Percentiles rank a stretch among this genome's conserved stretches.
Evolutionary conservation across 164 flowering plant genomes (phyloP).

Genomic region (Vitis amurensis): DNA sequence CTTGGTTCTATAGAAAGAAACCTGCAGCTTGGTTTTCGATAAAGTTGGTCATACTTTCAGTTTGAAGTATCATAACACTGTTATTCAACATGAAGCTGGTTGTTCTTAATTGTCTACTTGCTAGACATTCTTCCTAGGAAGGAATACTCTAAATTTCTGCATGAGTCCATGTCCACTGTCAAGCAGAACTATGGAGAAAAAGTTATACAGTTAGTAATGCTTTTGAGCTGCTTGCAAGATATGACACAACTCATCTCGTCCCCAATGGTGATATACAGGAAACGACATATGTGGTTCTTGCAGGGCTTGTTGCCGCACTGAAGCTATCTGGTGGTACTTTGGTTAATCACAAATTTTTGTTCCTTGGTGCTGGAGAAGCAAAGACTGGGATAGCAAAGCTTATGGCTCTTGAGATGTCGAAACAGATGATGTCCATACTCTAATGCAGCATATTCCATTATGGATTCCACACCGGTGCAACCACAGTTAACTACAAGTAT

Average conservation of each 20-base stretch:
- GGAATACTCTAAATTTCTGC: constrained; percentile 23
- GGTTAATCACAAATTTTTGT: constrained; percentile 21
- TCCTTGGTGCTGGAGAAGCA: constrained; percentile 25
- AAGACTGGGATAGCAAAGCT: too few relatives aligned
- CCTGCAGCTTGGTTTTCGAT: not conserved
- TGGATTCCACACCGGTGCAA: too few relatives aligned
- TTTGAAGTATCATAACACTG: too few relatives aligned
- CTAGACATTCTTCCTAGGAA: not conserved
- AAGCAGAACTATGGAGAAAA: constrained; percentile 23
- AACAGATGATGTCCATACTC: too few relatives aligned
- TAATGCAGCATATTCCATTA: too few relatives aligned
- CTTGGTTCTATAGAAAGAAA: too few relatives aligned
- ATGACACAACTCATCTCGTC: constrained; percentile 25
- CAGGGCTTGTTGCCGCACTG: constrained; percentile 22
- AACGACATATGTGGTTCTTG: constrained; percentile 24
- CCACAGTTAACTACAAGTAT: too few relatives aligned
- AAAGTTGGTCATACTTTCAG: too few relatives aligned
- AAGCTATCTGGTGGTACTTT: constrained; percentile 21
- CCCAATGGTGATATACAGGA: constrained; percentile 32
- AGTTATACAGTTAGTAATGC: constrained; percentile 21
- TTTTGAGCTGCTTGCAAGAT: constrained; percentile 25
- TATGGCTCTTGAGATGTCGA: too few relatives aligned
- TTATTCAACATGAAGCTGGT: too few relatives aligned
- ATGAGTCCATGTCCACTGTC: constrained; percentile 28
- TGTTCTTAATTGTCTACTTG: too few relatives aligned